Evolutionary conservation across 1,139 yeast genomes (phyloP).

Genomic region (Magnusiomyces paraingens): DNA sequence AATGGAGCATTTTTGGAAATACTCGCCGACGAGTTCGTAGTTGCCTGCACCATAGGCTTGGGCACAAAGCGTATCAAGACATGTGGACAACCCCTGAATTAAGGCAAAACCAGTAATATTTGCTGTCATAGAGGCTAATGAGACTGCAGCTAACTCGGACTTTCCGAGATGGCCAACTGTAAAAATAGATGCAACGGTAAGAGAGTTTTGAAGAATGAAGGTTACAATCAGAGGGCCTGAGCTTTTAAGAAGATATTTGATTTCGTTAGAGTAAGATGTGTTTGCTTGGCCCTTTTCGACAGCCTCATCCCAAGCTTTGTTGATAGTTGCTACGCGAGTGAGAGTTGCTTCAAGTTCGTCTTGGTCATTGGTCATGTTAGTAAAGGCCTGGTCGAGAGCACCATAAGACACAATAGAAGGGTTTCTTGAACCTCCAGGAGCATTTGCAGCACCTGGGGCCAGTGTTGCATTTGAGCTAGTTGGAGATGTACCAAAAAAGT

Average conservation of each 20-base stretch:
- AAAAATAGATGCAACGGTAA: constrained; percentile 36
- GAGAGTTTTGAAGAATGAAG: background rate
- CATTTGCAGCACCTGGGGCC: too few species aligned
- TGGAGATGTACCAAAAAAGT: too few species aligned
- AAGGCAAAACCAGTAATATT: constrained; percentile 70
- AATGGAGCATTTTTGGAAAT: constrained; percentile 50
- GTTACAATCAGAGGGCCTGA: constrained; percentile 32
- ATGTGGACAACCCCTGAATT: constrained; percentile 79
- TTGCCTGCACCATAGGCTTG: constrained; percentile 49
- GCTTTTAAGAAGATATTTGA: constrained; percentile 27
- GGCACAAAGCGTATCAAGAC: constrained; percentile 78
- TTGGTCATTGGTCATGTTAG: background rate
- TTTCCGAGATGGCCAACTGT: constrained; percentile 76
- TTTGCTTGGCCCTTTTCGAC: constrained; percentile 39
- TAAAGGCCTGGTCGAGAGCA: too few species aligned
- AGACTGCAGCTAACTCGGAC: constrained; percentile 65
- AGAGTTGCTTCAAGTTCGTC: background rate
- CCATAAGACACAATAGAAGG: too few species aligned
- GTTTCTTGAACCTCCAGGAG: too few species aligned
- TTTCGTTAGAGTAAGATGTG: constrained; percentile 41
- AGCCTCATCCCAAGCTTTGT: constrained; percentile 32
- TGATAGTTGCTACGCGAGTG: constrained; percentile 13
- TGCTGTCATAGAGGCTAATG: constrained; percentile 80
- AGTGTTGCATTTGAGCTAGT: too few species aligned
- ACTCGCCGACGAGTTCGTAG: constrained; percentile 46